Conservation (phyloP, 2,329 filamentous ascomycete species). For the Penicillium sp. region DNA sequence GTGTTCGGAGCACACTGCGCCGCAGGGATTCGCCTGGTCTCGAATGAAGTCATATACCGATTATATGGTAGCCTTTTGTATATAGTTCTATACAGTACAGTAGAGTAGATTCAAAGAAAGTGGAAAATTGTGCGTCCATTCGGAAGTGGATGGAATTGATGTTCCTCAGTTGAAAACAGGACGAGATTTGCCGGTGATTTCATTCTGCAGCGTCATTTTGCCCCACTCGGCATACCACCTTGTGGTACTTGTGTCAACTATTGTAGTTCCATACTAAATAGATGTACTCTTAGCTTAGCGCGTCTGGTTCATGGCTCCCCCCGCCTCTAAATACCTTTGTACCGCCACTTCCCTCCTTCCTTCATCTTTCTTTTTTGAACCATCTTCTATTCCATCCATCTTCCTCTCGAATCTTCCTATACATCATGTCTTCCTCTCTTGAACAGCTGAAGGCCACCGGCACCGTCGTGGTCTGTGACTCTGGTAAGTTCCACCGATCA, state of each 20-base stretch:
- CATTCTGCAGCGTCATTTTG: slow-evolving; percentile 25
- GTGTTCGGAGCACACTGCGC: slow-evolving; percentile 34
- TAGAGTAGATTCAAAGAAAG: background rate
- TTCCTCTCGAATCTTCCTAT: slow-evolving; percentile 18
- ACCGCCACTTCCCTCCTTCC: slow-evolving; percentile 20
- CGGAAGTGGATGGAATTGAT: background rate
- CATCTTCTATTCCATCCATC: slow-evolving; percentile 7
- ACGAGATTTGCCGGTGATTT: slow-evolving; percentile 12
- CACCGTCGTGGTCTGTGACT: slow-evolving; percentile 97
- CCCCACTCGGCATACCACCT: slow-evolving; percentile 21
- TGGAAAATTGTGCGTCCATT: background rate
- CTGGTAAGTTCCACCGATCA: slow-evolving; percentile 58
- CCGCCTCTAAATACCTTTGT: slow-evolving; percentile 22
- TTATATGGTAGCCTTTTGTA: background rate
- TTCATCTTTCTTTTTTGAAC: slow-evolving; percentile 6
- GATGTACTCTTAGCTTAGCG: slow-evolving; percentile 14
- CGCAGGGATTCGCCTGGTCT: slow-evolving; percentile 12
- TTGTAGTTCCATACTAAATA: slow-evolving; percentile 1
- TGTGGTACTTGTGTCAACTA: slow-evolving; percentile 15
- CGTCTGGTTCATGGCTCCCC: slow-evolving; percentile 16
- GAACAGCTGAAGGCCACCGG: slow-evolving; percentile 95
- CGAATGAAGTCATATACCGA: slow-evolving; percentile 1
- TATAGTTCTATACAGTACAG: background rate
- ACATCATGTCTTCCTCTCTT: slow-evolving; percentile 76
- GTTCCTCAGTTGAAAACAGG: background rate